Evolutionary conservation across 202 grass and related monocot species (phyloP).

Genomic region (Panicum virgatum): DNA sequence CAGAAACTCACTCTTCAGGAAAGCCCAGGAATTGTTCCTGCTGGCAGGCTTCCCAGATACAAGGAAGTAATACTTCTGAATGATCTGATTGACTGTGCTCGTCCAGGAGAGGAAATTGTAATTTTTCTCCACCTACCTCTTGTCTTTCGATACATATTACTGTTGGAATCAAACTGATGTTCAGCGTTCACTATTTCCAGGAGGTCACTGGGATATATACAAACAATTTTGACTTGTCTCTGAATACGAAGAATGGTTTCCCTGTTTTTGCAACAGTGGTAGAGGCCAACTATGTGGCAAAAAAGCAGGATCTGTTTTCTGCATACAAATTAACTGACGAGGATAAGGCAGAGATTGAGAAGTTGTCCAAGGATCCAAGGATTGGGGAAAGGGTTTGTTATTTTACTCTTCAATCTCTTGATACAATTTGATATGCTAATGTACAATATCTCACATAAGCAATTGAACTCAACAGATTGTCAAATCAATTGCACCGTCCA

Average conservation of each 20-base stretch:
- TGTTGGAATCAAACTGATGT: constrained; percentile 15
- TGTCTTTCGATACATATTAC: background rate
- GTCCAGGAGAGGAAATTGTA: constrained; percentile 99
- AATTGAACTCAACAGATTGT: constrained; percentile 57
- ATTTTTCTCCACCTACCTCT: constrained; percentile 31
- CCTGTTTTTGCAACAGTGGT: constrained; percentile 97
- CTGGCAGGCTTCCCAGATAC: constrained; percentile 97
- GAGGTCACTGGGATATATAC: constrained; percentile 99
- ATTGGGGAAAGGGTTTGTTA: constrained; percentile 94
- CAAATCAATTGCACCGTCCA: constrained; percentile 98
- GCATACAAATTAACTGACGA: constrained; percentile 98
- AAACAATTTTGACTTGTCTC: constrained; percentile 96
- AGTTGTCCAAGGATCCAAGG: constrained; percentile 88
- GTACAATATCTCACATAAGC: background rate
- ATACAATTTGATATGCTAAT: background rate
- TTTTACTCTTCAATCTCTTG: constrained; percentile 23
- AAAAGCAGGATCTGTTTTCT: constrained; percentile 98
- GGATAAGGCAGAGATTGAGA: constrained; percentile 97
- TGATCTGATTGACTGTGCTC: constrained; percentile 94
- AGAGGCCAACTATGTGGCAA: constrained; percentile 92
- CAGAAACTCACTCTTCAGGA: constrained; percentile 97
- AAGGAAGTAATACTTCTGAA: constrained; percentile 99
- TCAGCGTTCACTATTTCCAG: constrained; percentile 50
- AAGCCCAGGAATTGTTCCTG: constrained; percentile 98
- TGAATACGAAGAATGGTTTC: constrained; percentile 99